Evolutionary conservation across 768 basidiomycete species (phyloP).

Genomic region (Auricularia auricula-judae): DNA sequence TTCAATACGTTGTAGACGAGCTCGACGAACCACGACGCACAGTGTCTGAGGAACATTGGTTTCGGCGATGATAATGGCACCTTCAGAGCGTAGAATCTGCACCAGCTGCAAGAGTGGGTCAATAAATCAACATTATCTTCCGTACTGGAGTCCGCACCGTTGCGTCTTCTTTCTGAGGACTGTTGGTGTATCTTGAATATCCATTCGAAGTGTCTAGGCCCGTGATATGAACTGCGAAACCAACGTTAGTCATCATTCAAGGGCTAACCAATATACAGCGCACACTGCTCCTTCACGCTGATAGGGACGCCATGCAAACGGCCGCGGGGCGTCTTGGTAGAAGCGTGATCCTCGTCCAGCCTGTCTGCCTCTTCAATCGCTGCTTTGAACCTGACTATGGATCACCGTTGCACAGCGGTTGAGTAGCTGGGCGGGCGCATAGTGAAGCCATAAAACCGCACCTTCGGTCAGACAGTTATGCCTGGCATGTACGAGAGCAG

Average conservation of each 20-base stretch:
- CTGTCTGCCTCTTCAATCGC: conserved; percentile 49
- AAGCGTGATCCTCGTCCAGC: conserved; percentile 54
- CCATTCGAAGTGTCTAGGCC: conserved; percentile 61
- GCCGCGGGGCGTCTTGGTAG: conserved; percentile 46
- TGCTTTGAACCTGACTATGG: conserved; percentile 57
- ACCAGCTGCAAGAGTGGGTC: background rate
- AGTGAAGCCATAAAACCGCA: conserved; percentile 15
- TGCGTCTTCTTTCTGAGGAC: conserved; percentile 48
- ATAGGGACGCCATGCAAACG: conserved; percentile 76
- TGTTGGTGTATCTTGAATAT: conserved; percentile 56
- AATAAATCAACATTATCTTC: background rate
- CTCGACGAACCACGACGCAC: conserved; percentile 19
- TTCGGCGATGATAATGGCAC: background rate
- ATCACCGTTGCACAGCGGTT: too few relatives aligned
- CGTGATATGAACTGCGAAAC: conserved; percentile 39
- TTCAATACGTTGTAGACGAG: background rate
- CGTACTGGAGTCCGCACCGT: conserved; percentile 33
- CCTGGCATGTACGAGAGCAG: conserved; percentile 43
- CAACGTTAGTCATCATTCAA: background rate
- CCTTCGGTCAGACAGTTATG: conserved; percentile 80
- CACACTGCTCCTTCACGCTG: conserved; percentile 68
- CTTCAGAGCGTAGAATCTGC: background rate
- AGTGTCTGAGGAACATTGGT: background rate
- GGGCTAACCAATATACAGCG: conserved; percentile 5
- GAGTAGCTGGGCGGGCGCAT: too few relatives aligned